Percentiles rank a stretch among this genome's conserved stretches.
Evolutionary conservation across 345 rosid genomes (phyloP).

Genomic region (Odontarrhena argentea): DNA sequence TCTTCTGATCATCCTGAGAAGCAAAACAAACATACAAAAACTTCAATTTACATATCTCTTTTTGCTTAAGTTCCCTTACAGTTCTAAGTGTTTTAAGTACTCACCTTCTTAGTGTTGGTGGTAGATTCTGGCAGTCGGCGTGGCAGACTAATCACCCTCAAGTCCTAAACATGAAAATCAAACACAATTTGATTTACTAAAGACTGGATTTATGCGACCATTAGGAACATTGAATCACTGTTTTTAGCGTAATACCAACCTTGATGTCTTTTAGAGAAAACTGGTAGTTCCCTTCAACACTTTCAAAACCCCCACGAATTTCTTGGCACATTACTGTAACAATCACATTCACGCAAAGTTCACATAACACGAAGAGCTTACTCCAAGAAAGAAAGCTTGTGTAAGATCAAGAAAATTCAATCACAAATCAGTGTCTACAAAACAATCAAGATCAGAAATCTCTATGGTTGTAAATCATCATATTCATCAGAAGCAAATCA

Average conservation of each 20-base stretch:
- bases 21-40: too few species aligned
- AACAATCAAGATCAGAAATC: too few species aligned
- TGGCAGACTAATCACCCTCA: constrained; percentile 3
- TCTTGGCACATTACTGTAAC: background rate
- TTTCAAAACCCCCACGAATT: background rate
- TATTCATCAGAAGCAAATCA: too few species aligned
- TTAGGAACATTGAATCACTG: background rate
- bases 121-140: background rate
- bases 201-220: background rate
- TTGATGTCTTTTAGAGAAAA: constrained; percentile 5
- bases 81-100: constrained; percentile 1
- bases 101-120: constrained; percentile 15
- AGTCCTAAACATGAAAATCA: constrained; percentile 5
- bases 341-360: background rate
- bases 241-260: background rate
- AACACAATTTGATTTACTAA: background rate
- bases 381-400: background rate
- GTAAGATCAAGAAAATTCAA: background rate
- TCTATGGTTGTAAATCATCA: too few species aligned
- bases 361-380: background rate
- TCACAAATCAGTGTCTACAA: background rate
- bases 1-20: constrained; percentile 17
- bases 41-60: background rate
- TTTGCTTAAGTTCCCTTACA: background rate
- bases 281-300: background rate